These are phyloP conservation scores for Tardiomyces digboiensis DNA, from an alignment of 1,139 yeast species.

Conservation along the genomic window DNA sequence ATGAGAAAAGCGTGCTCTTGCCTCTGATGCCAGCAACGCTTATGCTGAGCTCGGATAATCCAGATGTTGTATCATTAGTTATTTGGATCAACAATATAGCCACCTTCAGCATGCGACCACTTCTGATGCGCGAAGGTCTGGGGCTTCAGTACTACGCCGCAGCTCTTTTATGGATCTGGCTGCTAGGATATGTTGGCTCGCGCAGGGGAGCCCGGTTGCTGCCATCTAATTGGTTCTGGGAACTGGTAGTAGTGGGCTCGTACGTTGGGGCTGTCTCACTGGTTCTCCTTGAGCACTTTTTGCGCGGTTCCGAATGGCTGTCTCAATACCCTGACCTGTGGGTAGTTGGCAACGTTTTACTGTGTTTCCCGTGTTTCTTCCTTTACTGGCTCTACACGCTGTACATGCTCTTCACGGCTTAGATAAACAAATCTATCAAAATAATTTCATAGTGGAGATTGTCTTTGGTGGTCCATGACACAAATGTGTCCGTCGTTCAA, in stretches of 20 bases:
- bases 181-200: slow-evolving; percentile 33
- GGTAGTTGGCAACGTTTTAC: slow-evolving; percentile 64
- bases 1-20: slow-evolving; percentile 81
- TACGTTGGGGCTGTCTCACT: slow-evolving; percentile 45
- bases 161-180: slow-evolving; percentile 69
- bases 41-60: slow-evolving; percentile 47
- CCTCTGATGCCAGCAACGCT: slow-evolving; percentile 83
- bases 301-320: slow-evolving; percentile 16
- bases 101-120: slow-evolving; percentile 80
- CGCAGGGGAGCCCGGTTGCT: slow-evolving; percentile 15
- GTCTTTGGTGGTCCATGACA: too few species aligned
- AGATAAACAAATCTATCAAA: too few species aligned
- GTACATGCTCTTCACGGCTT: slow-evolving; percentile 37
- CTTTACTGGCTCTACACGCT: slow-evolving; percentile 74
- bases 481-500: too few species aligned
- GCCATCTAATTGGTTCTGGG: slow-evolving; percentile 47
- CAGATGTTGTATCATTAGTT: slow-evolving; percentile 56
- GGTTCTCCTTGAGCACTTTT: slow-evolving; percentile 44
- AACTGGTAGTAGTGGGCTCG: slow-evolving; percentile 43
- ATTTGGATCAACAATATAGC: slow-evolving; percentile 87
- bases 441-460: too few species aligned
- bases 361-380: slow-evolving; percentile 68
- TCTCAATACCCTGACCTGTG: slow-evolving; percentile 68
- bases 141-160: slow-evolving; percentile 59
- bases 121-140: slow-evolving; percentile 68